Evolutionary conservation across 2,329 filamentous ascomycete genomes (phyloP).

Genomic region (Epicoccum sorghinum): DNA sequence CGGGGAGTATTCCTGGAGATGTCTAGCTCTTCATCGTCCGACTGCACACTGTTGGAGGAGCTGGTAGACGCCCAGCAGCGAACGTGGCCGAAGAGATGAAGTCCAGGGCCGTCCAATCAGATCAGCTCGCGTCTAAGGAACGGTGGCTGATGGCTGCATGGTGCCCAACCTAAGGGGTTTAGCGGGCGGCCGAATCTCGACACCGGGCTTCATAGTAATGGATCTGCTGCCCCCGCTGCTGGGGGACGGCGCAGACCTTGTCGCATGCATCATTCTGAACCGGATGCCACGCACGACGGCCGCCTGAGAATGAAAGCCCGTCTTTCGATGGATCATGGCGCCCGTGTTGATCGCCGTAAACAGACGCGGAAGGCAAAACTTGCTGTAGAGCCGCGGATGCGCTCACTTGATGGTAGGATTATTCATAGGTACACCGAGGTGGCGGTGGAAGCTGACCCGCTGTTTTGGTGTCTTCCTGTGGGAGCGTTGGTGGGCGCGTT

Average conservation of each 20-base stretch:
- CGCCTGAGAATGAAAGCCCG: background rate
- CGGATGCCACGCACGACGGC: constrained; percentile 10
- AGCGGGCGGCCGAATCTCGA: constrained; percentile 15
- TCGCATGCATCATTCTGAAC: constrained; percentile 11
- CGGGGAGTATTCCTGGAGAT: background rate
- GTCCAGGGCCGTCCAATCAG: constrained; percentile 28
- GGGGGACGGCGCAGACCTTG: constrained; percentile 12
- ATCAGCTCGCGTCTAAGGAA: constrained; percentile 12
- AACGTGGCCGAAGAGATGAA: constrained; percentile 23
- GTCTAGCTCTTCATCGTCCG: background rate
- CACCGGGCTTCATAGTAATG: constrained; percentile 16
- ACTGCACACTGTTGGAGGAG: constrained; percentile 9
- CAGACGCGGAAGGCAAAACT: background rate
- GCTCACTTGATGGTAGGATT: background rate
- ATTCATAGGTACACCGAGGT: background rate
- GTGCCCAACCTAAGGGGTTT: constrained; percentile 10
- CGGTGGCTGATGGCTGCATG: constrained; percentile 24
- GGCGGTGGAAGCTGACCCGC: background rate
- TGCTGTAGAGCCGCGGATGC: background rate
- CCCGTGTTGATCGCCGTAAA: constrained; percentile 3
- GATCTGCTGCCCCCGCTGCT: constrained; percentile 12
- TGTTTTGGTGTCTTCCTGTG: background rate
- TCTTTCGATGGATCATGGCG: background rate
- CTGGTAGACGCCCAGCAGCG: constrained; percentile 24
- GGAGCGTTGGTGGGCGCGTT: constrained; percentile 11